These are phyloP conservation scores for Aureobasidium uvarum DNA, from an alignment of 2,329 filamentous ascomycete genomes.

Conservation along the genomic window DNA sequence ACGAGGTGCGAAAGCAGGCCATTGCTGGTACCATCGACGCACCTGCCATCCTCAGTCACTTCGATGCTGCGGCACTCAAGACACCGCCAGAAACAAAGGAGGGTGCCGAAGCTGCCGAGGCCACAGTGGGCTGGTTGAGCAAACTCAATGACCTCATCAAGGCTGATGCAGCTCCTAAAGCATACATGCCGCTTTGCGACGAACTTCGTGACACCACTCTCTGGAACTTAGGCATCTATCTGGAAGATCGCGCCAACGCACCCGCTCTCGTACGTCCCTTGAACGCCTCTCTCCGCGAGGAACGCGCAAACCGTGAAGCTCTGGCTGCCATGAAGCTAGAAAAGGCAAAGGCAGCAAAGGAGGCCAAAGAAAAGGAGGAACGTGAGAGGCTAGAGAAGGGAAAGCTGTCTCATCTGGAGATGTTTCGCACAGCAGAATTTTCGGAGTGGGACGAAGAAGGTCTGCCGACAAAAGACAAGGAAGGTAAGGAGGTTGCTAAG, in stretches of 20 bases:
- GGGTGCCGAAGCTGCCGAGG: constrained; percentile 47
- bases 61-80: constrained; percentile 29
- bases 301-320: constrained; percentile 54
- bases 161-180: constrained; percentile 59
- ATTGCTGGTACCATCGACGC: constrained; percentile 50
- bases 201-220: constrained; percentile 76
- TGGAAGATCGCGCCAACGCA: constrained; percentile 72
- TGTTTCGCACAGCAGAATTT: constrained; percentile 63
- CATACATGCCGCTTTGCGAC: constrained; percentile 74
- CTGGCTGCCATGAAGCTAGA: constrained; percentile 51
- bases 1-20: constrained; percentile 57
- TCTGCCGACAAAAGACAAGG: constrained; percentile 71
- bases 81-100: constrained; percentile 29
- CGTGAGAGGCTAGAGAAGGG: constrained; percentile 54
- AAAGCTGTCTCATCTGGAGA: constrained; percentile 56
- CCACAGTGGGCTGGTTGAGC: constrained; percentile 56
- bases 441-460: constrained; percentile 81
- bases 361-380: constrained; percentile 50
- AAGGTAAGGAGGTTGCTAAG: constrained; percentile 79
- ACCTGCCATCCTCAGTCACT: constrained; percentile 34
- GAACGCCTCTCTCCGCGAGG: constrained; percentile 50
- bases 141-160: constrained; percentile 57
- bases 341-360: constrained; percentile 47
- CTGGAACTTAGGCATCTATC: constrained; percentile 78
- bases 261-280: constrained; percentile 71